Conservation (phyloP, 345 rosid species). For the Anastatica hierochuntica region DNA sequence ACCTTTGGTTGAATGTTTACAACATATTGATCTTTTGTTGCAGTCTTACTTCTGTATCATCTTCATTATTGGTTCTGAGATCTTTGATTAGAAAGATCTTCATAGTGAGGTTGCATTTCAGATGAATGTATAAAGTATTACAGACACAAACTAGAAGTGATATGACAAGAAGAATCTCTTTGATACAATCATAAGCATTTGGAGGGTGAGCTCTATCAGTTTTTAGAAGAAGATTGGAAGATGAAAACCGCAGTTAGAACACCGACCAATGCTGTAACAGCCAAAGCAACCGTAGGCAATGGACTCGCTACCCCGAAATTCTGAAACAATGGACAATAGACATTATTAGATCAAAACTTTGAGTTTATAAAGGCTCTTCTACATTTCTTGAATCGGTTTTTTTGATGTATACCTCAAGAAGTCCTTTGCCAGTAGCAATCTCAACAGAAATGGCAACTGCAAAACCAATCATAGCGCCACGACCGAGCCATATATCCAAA, state of each 20-base stretch:
- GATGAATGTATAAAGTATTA: no score
- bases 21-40: no score
- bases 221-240: conserved; percentile 80
- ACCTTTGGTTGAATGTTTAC: no score
- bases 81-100: no score
- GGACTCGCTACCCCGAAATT: conserved; percentile 77
- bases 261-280: conserved; percentile 66
- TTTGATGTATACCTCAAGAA: conserved; percentile 71
- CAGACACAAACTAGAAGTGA: not conserved
- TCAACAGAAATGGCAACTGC: conserved; percentile 67
- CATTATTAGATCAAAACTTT: not conserved
- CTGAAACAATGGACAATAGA: no score
- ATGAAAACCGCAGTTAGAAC: conserved; percentile 73
- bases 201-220: conserved; percentile 26
- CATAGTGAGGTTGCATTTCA: no score
- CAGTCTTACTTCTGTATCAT: no score
- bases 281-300: conserved; percentile 79
- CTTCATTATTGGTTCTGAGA: no score
- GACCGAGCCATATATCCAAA: conserved; percentile 85
- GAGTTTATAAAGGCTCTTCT: not conserved
- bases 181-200: conserved; percentile 1
- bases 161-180: not conserved
- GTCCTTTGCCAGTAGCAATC: conserved; percentile 78
- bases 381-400: not conserved
- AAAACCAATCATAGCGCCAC: conserved; percentile 87